A percentile compares a stretch with the other conserved stretches of the same genome.
phyloP scores from a whole-genome alignment of 2,329 filamentous ascomycete species.

The Diaporthe ilicicola region DNA sequence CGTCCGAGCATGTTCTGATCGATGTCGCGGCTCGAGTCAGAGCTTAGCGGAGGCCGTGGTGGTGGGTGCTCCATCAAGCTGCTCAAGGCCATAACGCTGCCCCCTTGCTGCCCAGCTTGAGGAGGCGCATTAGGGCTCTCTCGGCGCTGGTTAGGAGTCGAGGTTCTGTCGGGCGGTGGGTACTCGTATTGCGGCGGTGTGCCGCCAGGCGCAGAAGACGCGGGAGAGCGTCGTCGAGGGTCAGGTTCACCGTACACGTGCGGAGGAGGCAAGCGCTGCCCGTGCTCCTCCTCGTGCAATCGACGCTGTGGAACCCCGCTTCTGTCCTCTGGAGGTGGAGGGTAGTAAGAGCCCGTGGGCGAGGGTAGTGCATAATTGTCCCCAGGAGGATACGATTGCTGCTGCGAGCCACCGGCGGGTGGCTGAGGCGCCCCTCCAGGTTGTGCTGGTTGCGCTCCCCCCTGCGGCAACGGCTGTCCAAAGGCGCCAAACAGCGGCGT shows the following conservation, averaged over 20 bases:
- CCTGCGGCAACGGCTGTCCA: slow-evolving; percentile 59
- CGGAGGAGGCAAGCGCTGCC: slow-evolving; percentile 53
- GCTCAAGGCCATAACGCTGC: slow-evolving; percentile 62
- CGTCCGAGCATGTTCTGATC: slow-evolving; percentile 64
- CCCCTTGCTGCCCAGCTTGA: slow-evolving; percentile 37
- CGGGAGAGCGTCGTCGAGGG: slow-evolving; percentile 59
- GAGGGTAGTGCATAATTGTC: slow-evolving; percentile 42
- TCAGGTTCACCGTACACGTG: slow-evolving; percentile 59
- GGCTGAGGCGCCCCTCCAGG: slow-evolving; percentile 29
- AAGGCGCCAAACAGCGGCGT: slow-evolving; percentile 66
- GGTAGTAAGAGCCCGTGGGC: slow-evolving; percentile 46
- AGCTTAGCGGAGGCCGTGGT: slow-evolving; percentile 34
- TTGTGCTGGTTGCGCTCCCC: slow-evolving; percentile 27
- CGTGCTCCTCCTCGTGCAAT: slow-evolving; percentile 51
- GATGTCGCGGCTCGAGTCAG: slow-evolving; percentile 53
- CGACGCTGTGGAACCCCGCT: slow-evolving; percentile 45
- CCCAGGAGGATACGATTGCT: slow-evolving; percentile 27
- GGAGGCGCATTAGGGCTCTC: slow-evolving; percentile 49
- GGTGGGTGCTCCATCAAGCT: slow-evolving; percentile 56
- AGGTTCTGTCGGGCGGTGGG: slow-evolving; percentile 45
- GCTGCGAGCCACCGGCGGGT: slow-evolving; percentile 32
- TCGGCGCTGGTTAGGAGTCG: slow-evolving; percentile 46
- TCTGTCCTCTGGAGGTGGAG: slow-evolving; percentile 47
- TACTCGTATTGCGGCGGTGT: slow-evolving; percentile 54
- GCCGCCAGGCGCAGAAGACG: slow-evolving; percentile 54